These are phyloP conservation scores for Blastobotrys parvus DNA, from an alignment of 805 yeast species.

Conservation along the genomic window DNA sequence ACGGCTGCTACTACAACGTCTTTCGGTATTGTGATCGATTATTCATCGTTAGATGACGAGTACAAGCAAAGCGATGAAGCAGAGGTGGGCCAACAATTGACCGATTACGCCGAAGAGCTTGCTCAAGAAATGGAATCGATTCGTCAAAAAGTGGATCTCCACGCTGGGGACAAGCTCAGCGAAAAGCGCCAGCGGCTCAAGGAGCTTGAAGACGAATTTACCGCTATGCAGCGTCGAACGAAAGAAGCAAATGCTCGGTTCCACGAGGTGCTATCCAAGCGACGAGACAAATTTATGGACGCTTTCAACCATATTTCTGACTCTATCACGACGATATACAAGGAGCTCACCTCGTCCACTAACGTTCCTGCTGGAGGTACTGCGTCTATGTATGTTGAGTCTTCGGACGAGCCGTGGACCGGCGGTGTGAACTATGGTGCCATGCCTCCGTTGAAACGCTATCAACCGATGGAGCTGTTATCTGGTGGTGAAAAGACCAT, in stretches of 20 bases:
- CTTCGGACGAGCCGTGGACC: constrained; percentile 81
- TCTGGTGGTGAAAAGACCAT: constrained; percentile 97
- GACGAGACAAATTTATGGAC: constrained; percentile 56
- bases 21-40: constrained; percentile 23
- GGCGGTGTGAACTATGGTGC: constrained; percentile 86
- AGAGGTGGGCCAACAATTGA: constrained; percentile 18
- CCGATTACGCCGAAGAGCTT: constrained; percentile 21
- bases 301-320: constrained; percentile 73
- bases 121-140: constrained; percentile 31
- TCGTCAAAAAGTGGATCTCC: constrained; percentile 58
- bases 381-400: constrained; percentile 81
- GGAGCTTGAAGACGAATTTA: constrained; percentile 57
- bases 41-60: constrained; percentile 30
- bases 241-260: constrained; percentile 46
- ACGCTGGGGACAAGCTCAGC: constrained; percentile 66
- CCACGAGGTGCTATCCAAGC: constrained; percentile 46
- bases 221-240: constrained; percentile 53
- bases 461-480: constrained; percentile 81
- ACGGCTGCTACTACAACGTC: constrained; percentile 31
- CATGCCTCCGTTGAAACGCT: constrained; percentile 92
- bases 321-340: constrained; percentile 67
- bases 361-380: constrained; percentile 82
- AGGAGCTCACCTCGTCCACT: constrained; percentile 70
- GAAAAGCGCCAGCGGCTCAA: constrained; percentile 57
- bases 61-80: constrained; percentile 22